Evolutionary conservation across 1,139 yeast species (phyloP).

Genomic region (Saccharomyces hybrid): DNA sequence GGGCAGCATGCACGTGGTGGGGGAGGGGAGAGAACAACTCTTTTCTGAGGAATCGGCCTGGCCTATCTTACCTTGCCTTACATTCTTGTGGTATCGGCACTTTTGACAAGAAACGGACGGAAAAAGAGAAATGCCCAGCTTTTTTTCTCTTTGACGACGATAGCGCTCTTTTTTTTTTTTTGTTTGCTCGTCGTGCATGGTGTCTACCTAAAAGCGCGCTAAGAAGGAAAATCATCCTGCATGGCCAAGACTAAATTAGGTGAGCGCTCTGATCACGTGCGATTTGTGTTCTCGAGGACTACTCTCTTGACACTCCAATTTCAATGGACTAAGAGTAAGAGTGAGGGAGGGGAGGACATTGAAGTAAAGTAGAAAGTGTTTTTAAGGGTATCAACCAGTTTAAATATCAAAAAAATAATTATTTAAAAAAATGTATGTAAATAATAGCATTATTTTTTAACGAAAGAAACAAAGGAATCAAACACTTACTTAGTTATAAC

Average conservation of each 20-base stretch:
- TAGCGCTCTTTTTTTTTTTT: not conserved
- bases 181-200: not conserved
- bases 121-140: not conserved
- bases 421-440: too few relatives aligned
- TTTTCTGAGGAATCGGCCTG: too few relatives aligned
- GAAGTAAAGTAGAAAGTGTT: not conserved
- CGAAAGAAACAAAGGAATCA: not conserved
- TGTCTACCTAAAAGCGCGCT: not conserved
- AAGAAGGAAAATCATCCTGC: not conserved
- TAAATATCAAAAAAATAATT: not conserved
- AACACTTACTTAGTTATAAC: not conserved
- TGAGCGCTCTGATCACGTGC: not conserved
- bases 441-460: not conserved
- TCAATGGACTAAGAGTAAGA: not conserved
- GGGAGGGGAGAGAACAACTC: not conserved
- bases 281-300: not conserved
- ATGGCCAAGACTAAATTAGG: not conserved
- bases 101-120: not conserved
- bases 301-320: not conserved
- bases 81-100: not conserved
- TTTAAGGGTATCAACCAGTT: not conserved
- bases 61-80: not conserved
- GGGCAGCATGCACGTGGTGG: not conserved
- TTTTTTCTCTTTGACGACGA: not conserved
- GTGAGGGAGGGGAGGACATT: not conserved